These are phyloP conservation scores for Leucosporidium creatinivorum DNA, from an alignment of 768 basidiomycete species.

Conservation along the genomic window DNA sequence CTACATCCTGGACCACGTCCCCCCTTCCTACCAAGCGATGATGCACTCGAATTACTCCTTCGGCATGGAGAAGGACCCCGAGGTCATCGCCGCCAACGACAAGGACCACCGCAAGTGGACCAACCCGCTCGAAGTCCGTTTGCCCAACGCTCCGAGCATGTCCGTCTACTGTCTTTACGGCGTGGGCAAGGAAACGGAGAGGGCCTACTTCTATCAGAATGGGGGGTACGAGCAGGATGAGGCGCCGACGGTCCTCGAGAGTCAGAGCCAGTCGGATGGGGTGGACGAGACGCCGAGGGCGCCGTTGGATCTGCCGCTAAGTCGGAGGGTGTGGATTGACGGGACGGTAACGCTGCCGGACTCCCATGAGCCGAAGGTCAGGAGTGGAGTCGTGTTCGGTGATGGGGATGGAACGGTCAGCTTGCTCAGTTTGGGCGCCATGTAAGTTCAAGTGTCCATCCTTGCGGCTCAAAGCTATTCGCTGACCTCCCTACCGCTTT, in stretches of 20 bases:
- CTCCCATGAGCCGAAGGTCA: constrained; percentile 18
- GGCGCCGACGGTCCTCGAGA: constrained; percentile 2
- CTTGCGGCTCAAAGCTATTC: no score
- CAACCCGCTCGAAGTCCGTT: constrained; percentile 50
- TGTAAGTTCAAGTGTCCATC: constrained; percentile 48
- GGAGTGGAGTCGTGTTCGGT: constrained; percentile 69
- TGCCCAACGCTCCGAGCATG: constrained; percentile 85
- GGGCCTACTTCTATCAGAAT: constrained; percentile 22
- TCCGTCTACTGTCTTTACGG: constrained; percentile 88
- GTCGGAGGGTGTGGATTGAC: constrained; percentile 74
- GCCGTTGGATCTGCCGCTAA: constrained; percentile 53
- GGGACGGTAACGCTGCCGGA: constrained; percentile 60
- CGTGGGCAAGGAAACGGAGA: constrained; percentile 72
- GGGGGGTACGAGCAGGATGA: constrained; percentile 60
- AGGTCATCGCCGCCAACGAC: constrained; percentile 58
- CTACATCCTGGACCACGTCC: constrained; percentile 79
- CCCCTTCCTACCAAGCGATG: constrained; percentile 62
- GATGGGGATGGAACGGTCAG: constrained; percentile 94
- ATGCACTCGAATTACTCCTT: constrained; percentile 74
- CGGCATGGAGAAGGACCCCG: constrained; percentile 72
- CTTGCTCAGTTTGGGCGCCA: constrained; percentile 76
- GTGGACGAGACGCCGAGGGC: constrained; percentile 44
- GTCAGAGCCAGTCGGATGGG: constrained; percentile 51
- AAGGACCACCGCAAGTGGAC: constrained; percentile 78
- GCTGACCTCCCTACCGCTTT: no score